Evolutionary conservation across 768 basidiomycete species (phyloP), one percentile per base, ranked within the genome.

Genomic region (Trametes cingulata): DNA sequence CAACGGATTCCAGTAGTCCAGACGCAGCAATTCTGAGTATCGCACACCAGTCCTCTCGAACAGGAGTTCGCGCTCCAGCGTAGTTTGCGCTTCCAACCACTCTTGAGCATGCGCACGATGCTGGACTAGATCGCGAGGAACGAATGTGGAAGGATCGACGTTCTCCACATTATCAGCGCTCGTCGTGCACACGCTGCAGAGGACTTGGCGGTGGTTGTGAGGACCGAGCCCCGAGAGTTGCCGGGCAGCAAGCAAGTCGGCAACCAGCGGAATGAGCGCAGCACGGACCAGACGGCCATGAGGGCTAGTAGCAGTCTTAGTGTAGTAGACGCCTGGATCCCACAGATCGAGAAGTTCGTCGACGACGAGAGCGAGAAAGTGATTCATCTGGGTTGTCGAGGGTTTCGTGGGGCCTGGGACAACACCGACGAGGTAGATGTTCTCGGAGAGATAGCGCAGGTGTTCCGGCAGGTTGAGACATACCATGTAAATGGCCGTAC

Each of bases 341-440:
- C 75, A 81, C 9, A 76, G 65, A 0, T 52, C 35, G 6, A 74
- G 53, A 1, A 80, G 64, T 19, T 76, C 69, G 33, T 75, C 67
- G 6, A 80, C 68, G 17, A 80, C 67, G 3, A 72, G 75, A 0
- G 27, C 14, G 6, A 82, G 63, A 27, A 76, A 66, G 47, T 78
- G 75, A 41, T 80, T 78, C 8, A 78, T 63, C 29, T 73, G 57
- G 0, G 69, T 47, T 0, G 71, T 49, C 1, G 66, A 68, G 2
- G 78, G 77, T 47, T 75, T 69, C 0, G 68, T 63, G 0, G 78
- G 79, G 1, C 79, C 76, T 6, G 77, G 76, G 24, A 79, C 73
- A 51, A 80, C 57, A 0, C 75, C 76, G 2, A 71, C 75, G 1
- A 80, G 65, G 60, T 69, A 80, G 65, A 80, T 72, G 52, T 80